phyloP scores from a whole-genome alignment of 352 stramenopile genomes.

The Phytophthora colocasiae region DNA sequence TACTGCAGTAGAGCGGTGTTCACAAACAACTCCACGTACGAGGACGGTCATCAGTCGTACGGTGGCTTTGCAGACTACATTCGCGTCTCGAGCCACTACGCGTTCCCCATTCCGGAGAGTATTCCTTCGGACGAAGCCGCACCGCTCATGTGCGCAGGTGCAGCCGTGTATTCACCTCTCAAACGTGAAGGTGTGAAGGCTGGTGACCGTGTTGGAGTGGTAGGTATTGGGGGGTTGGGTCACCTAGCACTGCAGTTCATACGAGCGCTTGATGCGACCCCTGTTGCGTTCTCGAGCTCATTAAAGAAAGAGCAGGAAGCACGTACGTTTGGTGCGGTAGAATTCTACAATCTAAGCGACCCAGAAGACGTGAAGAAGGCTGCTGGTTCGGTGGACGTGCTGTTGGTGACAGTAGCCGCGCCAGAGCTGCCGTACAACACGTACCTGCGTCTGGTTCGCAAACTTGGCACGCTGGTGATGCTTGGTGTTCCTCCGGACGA shows the following conservation, averaged over 20 bases:
- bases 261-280: constrained; percentile 4
- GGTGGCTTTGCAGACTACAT: constrained; percentile 77
- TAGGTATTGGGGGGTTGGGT: constrained; percentile 80
- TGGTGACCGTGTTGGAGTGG: constrained; percentile 60
- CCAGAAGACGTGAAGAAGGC: constrained; percentile 37
- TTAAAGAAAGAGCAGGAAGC: constrained; percentile 17
- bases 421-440: constrained; percentile 44
- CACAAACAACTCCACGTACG: constrained; percentile 51
- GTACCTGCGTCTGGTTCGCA: constrained; percentile 58
- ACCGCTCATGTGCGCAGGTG: constrained; percentile 78
- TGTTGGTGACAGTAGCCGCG: constrained; percentile 72
- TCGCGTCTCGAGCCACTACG: constrained; percentile 63
- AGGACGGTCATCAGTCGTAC: constrained; percentile 43
- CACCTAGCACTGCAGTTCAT: constrained; percentile 44
- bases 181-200: constrained; percentile 47
- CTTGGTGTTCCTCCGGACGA: constrained; percentile 62
- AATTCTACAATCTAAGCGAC: constrained; percentile 34
- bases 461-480: constrained; percentile 61
- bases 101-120: constrained; percentile 53
- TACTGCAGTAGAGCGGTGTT: constrained; percentile 51
- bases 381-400: constrained; percentile 48
- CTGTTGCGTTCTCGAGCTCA: constrained; percentile 16
- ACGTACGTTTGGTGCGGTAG: constrained; percentile 5
- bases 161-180: constrained; percentile 75
- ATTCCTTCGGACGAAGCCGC: constrained; percentile 45